Evolutionary conservation across 495 filamentous ascomycete genomes (phyloP).

Genomic region (Xylaria palmicola): DNA sequence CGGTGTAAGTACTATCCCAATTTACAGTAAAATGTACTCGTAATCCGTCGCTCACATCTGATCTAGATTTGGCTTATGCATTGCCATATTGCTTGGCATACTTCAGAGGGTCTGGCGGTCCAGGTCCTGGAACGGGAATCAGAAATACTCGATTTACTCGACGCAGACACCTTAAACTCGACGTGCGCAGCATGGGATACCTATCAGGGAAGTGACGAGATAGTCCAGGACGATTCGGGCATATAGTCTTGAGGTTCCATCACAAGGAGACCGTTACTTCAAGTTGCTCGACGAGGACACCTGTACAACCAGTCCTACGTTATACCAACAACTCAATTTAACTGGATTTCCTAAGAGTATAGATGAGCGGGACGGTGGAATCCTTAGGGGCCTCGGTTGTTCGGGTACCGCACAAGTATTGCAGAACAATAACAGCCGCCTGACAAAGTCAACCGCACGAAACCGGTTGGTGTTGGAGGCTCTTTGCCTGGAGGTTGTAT

Average conservation of each 20-base stretch:
- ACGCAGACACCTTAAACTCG: slow-evolving; percentile 19
- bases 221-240: slow-evolving; percentile 33
- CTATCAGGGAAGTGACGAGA: slow-evolving; percentile 18
- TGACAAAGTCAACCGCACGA: too few relatives aligned
- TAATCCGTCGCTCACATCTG: background rate
- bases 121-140: slow-evolving; percentile 47
- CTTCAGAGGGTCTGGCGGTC: slow-evolving; percentile 43
- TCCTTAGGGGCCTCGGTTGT: too few relatives aligned
- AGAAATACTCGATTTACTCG: slow-evolving; percentile 28
- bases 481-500: too few relatives aligned
- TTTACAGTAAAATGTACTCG: background rate
- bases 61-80: slow-evolving; percentile 41
- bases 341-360: too few relatives aligned
- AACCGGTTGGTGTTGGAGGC: too few relatives aligned
- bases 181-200: slow-evolving; percentile 36
- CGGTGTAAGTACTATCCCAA: slow-evolving; percentile 19
- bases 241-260: slow-evolving; percentile 12
- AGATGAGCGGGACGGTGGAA: too few relatives aligned
- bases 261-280: too few relatives aligned
- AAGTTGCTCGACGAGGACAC: too few relatives aligned
- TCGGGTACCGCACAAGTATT: too few relatives aligned
- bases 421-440: too few relatives aligned
- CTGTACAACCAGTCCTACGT: too few relatives aligned
- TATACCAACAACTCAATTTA: too few relatives aligned
- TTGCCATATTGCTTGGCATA: slow-evolving; percentile 56